These are phyloP conservation scores for cucumber (Cucumis sativus) DNA, from an alignment of 306 rosid genomes.

Conservation along the genomic window DNA sequence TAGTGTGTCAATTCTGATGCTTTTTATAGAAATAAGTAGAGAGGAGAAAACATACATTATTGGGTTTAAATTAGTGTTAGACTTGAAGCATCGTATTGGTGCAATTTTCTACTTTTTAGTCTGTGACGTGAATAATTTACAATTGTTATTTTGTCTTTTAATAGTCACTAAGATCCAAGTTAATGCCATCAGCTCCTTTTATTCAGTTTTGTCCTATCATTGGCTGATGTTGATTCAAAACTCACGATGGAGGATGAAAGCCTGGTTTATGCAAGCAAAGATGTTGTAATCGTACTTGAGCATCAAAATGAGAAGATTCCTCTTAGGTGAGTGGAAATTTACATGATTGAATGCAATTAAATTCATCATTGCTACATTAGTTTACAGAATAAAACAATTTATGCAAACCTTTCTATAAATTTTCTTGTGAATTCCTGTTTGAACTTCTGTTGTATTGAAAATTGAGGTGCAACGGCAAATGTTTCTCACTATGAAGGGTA, in stretches of 20 bases:
- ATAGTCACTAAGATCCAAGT: conserved; percentile 8
- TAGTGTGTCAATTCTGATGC: neutral
- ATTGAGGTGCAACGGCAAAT: neutral
- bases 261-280: conserved; percentile 88
- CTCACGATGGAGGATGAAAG: conserved; percentile 97
- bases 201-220: conserved; percentile 76
- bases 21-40: neutral
- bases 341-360: neutral
- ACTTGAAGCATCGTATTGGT: neutral
- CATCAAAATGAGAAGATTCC: conserved; percentile 82
- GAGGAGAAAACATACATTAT: neutral
- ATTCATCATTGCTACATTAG: neutral
- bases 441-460: neutral
- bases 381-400: neutral
- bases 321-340: conserved; percentile 55
- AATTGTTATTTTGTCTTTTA: neutral
- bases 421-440: neutral
- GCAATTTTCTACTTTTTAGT: neutral
- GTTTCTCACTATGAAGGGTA: neutral
- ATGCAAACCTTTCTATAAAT: neutral
- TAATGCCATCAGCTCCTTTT: conserved; percentile 10
- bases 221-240: conserved; percentile 84
- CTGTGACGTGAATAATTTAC: neutral
- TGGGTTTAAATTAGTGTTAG: neutral
- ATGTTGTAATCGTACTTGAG: conserved; percentile 88